Evolutionary conservation across 257 asterid genomes (phyloP).

Genomic region (Sherardia arvensis): DNA sequence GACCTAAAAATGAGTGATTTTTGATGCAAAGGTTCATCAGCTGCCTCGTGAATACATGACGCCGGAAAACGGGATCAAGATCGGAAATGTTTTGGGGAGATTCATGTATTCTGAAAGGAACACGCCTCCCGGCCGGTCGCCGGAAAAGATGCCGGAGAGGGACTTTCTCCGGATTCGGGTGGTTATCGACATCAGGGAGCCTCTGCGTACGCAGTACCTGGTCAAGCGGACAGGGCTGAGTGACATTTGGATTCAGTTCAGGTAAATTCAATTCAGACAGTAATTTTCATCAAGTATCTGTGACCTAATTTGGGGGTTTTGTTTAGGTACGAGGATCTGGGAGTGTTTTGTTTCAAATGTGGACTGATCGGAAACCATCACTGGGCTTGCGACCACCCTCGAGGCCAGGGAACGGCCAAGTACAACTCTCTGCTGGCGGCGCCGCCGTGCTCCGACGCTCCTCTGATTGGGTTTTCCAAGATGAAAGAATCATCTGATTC

Average conservation of each 20-base stretch:
- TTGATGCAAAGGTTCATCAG: constrained; percentile 13
- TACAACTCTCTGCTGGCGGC: neutral
- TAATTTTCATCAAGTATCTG: neutral
- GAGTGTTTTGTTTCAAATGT: neutral
- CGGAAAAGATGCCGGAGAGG: neutral
- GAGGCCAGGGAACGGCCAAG: neutral
- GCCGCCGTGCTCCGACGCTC: neutral
- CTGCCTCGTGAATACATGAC: constrained; percentile 13
- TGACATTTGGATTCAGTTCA: constrained; percentile 16
- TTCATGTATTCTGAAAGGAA: constrained; percentile 7
- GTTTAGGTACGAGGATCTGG: neutral
- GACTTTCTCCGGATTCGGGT: constrained; percentile 20
- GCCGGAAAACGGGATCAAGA: constrained; percentile 13
- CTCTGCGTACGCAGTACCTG: constrained; percentile 21
- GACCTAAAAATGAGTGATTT: neutral
- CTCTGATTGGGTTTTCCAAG: neutral
- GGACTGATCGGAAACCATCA: neutral
- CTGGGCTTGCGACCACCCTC: neutral
- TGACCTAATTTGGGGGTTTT: neutral
- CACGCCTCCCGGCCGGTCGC: neutral
- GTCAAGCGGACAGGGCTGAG: neutral
- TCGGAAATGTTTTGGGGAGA: constrained; percentile 17
- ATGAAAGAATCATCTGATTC: neutral
- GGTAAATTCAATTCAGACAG: neutral
- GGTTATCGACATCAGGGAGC: constrained; percentile 15